A percentile compares a stretch with the other conserved stretches of the same genome.
Conservation (phyloP, 257 asterid species). For the Lantana camara region DNA sequence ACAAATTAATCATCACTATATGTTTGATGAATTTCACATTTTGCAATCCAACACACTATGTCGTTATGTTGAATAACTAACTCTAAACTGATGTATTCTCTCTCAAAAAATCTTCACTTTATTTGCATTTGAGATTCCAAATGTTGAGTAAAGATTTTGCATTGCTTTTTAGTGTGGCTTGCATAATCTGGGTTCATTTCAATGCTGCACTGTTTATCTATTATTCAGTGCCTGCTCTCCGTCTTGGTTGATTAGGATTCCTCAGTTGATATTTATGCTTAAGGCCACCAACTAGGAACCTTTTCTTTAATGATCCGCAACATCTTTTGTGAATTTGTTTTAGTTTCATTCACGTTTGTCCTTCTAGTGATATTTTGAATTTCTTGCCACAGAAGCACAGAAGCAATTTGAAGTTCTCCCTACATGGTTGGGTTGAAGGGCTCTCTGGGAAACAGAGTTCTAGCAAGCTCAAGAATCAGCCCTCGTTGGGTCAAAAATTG, state of each 20-base stretch:
- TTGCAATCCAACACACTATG: background rate
- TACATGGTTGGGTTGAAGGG: conserved; percentile 73
- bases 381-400: conserved; percentile 75
- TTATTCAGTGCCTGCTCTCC: background rate
- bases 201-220: background rate
- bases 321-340: conserved; percentile 17
- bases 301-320: background rate
- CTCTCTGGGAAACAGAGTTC: conserved; percentile 51
- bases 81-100: background rate
- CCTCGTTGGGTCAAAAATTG: conserved; percentile 35
- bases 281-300: background rate
- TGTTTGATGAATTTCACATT: background rate
- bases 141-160: conserved; percentile 2
- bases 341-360: conserved; percentile 16
- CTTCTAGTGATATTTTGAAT: conserved; percentile 28
- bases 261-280: conserved; percentile 7
- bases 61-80: conserved; percentile 3
- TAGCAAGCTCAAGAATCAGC: conserved; percentile 36
- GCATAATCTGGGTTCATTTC: background rate
- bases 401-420: conserved; percentile 68
- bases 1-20: background rate
- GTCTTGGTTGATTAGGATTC: conserved; percentile 12
- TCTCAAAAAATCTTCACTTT: conserved; percentile 14
- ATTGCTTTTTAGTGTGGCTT: background rate
- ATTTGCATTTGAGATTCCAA: background rate